Conservation (phyloP, 345 rosid species). For the Eucalyptus leucophloia region DNA sequence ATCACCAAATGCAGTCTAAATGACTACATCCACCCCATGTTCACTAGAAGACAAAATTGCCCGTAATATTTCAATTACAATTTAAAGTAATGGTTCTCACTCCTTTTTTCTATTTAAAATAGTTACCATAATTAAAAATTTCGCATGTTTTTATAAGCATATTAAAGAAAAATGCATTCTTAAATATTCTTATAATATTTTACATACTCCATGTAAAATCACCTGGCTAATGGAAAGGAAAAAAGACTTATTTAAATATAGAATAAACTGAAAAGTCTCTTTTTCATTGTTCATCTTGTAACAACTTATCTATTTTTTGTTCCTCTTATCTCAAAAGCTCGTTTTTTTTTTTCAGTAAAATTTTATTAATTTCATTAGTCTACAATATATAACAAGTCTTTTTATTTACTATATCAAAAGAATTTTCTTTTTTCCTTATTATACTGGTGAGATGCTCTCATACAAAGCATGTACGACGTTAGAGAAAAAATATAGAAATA, state of each 20-base stretch:
- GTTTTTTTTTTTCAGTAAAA: too few species aligned
- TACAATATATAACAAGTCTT: too few species aligned
- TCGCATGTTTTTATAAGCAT: not conserved
- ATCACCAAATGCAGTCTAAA: too few species aligned
- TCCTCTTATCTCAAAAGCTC: not conserved
- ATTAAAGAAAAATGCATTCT: not conserved
- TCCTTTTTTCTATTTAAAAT: not conserved
- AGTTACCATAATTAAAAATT: not conserved
- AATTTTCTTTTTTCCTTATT: not conserved
- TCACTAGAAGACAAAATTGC: not conserved
- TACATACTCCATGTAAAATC: not conserved
- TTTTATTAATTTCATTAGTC: too few species aligned
- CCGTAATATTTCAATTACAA: not conserved
- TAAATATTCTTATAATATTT: too few species aligned
- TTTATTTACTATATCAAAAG: not conserved
- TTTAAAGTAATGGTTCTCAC: too few species aligned
- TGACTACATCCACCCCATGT: not conserved
- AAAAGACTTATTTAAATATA: not conserved
- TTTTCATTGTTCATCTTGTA: fast-evolving
- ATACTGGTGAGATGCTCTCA: not conserved
- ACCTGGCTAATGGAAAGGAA: fast-evolving
- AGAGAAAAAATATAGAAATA: not conserved
- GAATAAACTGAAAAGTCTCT: not conserved
- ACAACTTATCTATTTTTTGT: too few species aligned
- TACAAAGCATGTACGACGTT: fast-evolving